Conservation (phyloP, 2,329 filamentous ascomycete species). For the Cercospora zeina region DNA sequence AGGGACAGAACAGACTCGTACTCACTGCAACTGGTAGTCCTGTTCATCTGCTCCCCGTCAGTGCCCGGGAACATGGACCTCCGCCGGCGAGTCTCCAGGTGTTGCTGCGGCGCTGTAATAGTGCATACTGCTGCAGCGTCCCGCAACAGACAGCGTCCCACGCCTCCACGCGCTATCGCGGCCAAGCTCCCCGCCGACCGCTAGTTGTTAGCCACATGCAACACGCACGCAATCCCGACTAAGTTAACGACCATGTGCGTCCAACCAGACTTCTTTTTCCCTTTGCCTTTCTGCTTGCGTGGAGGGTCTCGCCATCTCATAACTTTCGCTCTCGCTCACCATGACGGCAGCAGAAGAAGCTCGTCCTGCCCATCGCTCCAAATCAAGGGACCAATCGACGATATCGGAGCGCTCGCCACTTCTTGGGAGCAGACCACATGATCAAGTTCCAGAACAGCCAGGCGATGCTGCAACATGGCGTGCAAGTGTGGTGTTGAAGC, state of each 20-base stretch:
- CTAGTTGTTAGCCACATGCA: neutral
- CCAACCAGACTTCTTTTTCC: neutral
- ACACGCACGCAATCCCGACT: conserved; percentile 12
- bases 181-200: conserved; percentile 14
- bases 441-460: neutral
- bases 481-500: conserved; percentile 44
- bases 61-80: neutral
- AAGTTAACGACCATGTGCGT: neutral
- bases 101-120: too few species aligned
- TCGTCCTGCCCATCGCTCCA: neutral
- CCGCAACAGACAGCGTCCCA: conserved; percentile 11
- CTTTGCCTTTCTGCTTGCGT: neutral
- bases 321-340: neutral
- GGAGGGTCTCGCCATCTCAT: too few species aligned
- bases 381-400: neutral
- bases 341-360: conserved; percentile 3
- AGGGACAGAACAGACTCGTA: too few species aligned
- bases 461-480: conserved; percentile 23
- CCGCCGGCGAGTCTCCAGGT: too few species aligned
- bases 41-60: neutral
- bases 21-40: too few species aligned
- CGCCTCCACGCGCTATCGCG: conserved; percentile 12
- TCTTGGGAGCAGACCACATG: neutral
- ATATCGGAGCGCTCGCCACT: conserved; percentile 15
- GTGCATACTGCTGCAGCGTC: neutral